Evolutionary conservation across 805 yeast species (phyloP).

Genomic region (Lipomyces sp.): DNA sequence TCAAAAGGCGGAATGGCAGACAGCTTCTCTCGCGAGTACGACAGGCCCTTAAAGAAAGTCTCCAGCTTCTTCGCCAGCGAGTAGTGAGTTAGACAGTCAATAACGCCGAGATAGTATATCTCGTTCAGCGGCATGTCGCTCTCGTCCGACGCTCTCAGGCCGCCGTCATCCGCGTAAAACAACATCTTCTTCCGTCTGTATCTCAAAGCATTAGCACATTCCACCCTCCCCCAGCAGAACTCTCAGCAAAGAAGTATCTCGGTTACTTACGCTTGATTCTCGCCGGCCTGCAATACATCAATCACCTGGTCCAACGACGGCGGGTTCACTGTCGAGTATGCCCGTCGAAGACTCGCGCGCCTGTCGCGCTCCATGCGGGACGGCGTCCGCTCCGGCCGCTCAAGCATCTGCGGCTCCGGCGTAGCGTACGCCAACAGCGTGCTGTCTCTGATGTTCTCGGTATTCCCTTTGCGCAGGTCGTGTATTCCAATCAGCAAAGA

Average conservation of each 20-base stretch:
- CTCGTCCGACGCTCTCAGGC: slow-evolving; percentile 69
- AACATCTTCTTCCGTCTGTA: slow-evolving; percentile 42
- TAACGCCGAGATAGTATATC: slow-evolving; percentile 86
- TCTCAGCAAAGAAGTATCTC: slow-evolving; percentile 23
- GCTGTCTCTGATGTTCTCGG: slow-evolving; percentile 39
- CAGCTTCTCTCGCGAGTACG: slow-evolving; percentile 63
- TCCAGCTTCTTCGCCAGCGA: slow-evolving; percentile 72
- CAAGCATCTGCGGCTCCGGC: slow-evolving; percentile 33
- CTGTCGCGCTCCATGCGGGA: slow-evolving; percentile 19
- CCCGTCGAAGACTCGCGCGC: slow-evolving; percentile 17
- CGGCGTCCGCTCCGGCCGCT: slow-evolving; percentile 14
- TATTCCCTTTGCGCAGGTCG: slow-evolving; percentile 60
- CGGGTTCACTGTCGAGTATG: slow-evolving; percentile 19
- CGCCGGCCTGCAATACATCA: slow-evolving; percentile 23
- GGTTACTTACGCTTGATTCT: too few species aligned
- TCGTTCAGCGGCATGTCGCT: slow-evolving; percentile 58
- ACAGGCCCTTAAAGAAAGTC: slow-evolving; percentile 76
- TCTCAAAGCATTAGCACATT: slow-evolving; percentile 27
- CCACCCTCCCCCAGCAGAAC: slow-evolving; percentile 10
- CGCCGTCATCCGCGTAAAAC: slow-evolving; percentile 81
- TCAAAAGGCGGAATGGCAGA: slow-evolving; percentile 90
- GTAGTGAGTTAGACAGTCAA: slow-evolving; percentile 82
- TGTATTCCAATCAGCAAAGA: slow-evolving; percentile 86
- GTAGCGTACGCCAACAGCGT: slow-evolving; percentile 38
- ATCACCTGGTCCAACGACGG: slow-evolving; percentile 15